Conservation (phyloP, 2,329 filamentous ascomycete genomes). For the Fusarium buharicum region DNA sequence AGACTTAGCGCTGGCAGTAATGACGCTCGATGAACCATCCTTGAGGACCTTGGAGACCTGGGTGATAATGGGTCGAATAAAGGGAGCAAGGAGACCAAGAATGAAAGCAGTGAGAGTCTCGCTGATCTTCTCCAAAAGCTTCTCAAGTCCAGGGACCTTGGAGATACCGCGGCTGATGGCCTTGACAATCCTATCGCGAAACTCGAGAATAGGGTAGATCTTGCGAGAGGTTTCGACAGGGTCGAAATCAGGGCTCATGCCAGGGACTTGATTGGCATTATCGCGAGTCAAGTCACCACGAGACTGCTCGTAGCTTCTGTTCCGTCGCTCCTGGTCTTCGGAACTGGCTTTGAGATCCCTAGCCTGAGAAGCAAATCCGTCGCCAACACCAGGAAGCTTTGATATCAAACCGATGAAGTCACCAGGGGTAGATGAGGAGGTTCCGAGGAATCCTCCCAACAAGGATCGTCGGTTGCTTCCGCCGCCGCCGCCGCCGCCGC, state of each 20-base stretch:
- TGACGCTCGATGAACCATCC: constrained; percentile 79
- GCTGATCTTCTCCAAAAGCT: constrained; percentile 91
- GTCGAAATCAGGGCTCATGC: constrained; percentile 81
- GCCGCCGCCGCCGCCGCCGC: constrained; percentile 50
- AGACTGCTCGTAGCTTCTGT: constrained; percentile 50
- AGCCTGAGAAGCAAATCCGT: constrained; percentile 73
- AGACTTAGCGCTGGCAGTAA: constrained; percentile 74
- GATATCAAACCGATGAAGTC: constrained; percentile 78
- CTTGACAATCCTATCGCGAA: constrained; percentile 93
- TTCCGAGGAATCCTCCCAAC: constrained; percentile 56
- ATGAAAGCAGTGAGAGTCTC: constrained; percentile 94
- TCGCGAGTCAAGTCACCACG: constrained; percentile 52
- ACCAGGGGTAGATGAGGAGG: constrained; percentile 51
- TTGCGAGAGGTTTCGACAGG: constrained; percentile 78
- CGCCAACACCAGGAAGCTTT: constrained; percentile 77
- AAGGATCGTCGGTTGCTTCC: constrained; percentile 36
- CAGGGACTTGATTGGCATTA: constrained; percentile 72
- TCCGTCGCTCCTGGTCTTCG: constrained; percentile 71
- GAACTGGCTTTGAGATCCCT: constrained; percentile 69
- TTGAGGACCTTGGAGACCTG: constrained; percentile 87
- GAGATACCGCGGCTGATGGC: constrained; percentile 85
- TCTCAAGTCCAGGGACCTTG: constrained; percentile 90
- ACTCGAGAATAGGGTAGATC: constrained; percentile 94
- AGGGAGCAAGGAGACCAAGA: constrained; percentile 88
- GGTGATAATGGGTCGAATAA: constrained; percentile 90